Base-by-base conservation (phyloP, 768 basidiomycete genomes). In the Termitomyces sp. region DNA sequence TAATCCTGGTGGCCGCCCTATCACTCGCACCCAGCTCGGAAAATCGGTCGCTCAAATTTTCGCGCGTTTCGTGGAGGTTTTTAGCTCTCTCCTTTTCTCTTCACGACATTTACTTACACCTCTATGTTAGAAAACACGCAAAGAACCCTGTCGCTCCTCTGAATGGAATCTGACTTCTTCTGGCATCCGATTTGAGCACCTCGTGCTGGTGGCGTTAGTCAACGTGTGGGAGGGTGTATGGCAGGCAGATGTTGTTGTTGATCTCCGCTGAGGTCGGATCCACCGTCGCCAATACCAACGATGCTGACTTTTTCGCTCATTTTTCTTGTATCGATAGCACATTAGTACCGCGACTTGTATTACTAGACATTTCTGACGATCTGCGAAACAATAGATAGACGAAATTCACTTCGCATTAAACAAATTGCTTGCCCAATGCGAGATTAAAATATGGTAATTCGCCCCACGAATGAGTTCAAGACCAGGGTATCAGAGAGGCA, bases 21-120 rank as follows among this genome's bases (percentile, higher is more conserved):
- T 81, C 16, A 79, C 79, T 3, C 73, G 80, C 1, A 74, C 70
- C 1, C 70, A 76, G 42, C 66, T 81, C 8, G 80, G 70, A 0
- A 65, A 67, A 2, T 64, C 66, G 0, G 60, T 81, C 19, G 71
- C 80, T 0, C 61, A 58, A 21, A 72, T 71, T 19, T 75, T 76
- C 52, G 64, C 70, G 5, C 64, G 64, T 4, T 81, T 75, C 45
- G 61, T 79, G 6, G 67, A 75, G 64, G 80, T 78, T 54, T 43
- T 72, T 61, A 6, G 48, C 53, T 9, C 25, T 37, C 46, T 21
- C 16, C 3, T 19, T 3, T 8, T 25, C 39, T 46, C 9, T 14
- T 39, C 10, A 6, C 55, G 11, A 58, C 12, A 39, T 47, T 17
- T 11, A 32, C 45, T 46, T n/a, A 39, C 58, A 65, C 14, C 1